Conservation (phyloP, 2,329 filamentous ascomycete genomes). For the Neonectria ditissima region DNA sequence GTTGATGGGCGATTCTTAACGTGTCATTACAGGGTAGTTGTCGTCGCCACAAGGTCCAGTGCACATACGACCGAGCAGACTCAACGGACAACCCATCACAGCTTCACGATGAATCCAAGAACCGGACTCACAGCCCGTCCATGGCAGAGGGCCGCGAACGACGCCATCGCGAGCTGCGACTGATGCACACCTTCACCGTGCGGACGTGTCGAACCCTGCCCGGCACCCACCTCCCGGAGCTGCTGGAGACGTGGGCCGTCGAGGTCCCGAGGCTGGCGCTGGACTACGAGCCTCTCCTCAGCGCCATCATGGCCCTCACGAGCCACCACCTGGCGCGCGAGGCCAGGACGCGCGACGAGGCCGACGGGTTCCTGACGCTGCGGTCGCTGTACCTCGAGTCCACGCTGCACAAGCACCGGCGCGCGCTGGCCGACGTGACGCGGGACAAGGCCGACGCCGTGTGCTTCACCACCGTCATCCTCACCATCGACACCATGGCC, state of each 20-base stretch:
- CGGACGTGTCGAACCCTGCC: conserved; percentile 35
- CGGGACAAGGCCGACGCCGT: conserved; percentile 36
- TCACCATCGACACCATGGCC: conserved; percentile 39
- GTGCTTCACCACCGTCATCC: conserved; percentile 38
- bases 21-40: conserved; percentile 32
- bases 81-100: neutral
- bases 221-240: conserved; percentile 29
- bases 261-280: conserved; percentile 37
- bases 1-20: neutral
- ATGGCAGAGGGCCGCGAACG: conserved; percentile 32
- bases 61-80: conserved; percentile 35
- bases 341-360: conserved; percentile 6
- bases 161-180: conserved; percentile 39
- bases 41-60: conserved; percentile 34
- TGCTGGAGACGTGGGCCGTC: conserved; percentile 35
- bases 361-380: conserved; percentile 19
- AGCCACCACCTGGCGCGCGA: conserved; percentile 33
- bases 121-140: neutral
- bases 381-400: conserved; percentile 39
- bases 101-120: neutral
- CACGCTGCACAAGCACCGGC: conserved; percentile 33
- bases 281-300: conserved; percentile 39
- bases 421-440: conserved; percentile 26
- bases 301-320: conserved; percentile 38
- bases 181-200: conserved; percentile 38